Evolutionary conservation across 164 flowering plant genomes (phyloP).

Genomic region (Paratinospora sagittata): DNA sequence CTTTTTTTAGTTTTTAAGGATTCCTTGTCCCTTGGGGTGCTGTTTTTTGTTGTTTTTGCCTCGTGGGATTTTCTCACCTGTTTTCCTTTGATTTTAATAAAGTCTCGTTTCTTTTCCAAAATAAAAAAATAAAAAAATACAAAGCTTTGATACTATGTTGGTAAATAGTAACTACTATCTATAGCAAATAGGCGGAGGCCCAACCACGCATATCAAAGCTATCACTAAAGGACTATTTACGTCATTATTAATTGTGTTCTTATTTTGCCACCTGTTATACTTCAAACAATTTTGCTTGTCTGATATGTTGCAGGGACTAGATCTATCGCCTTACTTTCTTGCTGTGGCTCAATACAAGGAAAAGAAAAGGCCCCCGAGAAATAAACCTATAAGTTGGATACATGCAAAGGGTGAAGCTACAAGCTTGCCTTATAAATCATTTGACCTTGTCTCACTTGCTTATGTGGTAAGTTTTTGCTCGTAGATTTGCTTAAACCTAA

Average conservation of each 20-base stretch:
- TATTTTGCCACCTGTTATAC: background rate
- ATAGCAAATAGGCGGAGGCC: no score
- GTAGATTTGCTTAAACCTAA: background rate
- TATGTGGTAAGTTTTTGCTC: conserved; percentile 3
- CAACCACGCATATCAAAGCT: no score
- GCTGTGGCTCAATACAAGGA: conserved; percentile 10
- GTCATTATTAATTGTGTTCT: background rate
- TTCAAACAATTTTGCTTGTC: background rate
- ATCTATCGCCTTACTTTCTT: conserved; percentile 10
- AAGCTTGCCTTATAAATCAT: conserved; percentile 5
- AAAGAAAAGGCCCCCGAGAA: conserved; percentile 2
- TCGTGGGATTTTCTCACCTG: no score
- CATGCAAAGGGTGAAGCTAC: conserved; percentile 11
- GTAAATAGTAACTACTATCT: no score
- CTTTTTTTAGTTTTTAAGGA: no score
- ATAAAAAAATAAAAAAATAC: no score
- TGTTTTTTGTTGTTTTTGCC: no score
- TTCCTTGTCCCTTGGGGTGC: no score
- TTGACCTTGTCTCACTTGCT: conserved; percentile 11
- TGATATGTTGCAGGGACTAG: conserved; percentile 5
- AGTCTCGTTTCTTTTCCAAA: no score
- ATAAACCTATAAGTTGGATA: conserved; percentile 7
- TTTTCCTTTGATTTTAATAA: no score
- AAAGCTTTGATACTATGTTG: no score
- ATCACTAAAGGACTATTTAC: no score